These are phyloP conservation scores for Aspergillus saccharolyticus DNA, from an alignment of 495 filamentous ascomycete genomes.

Conservation along the genomic window DNA sequence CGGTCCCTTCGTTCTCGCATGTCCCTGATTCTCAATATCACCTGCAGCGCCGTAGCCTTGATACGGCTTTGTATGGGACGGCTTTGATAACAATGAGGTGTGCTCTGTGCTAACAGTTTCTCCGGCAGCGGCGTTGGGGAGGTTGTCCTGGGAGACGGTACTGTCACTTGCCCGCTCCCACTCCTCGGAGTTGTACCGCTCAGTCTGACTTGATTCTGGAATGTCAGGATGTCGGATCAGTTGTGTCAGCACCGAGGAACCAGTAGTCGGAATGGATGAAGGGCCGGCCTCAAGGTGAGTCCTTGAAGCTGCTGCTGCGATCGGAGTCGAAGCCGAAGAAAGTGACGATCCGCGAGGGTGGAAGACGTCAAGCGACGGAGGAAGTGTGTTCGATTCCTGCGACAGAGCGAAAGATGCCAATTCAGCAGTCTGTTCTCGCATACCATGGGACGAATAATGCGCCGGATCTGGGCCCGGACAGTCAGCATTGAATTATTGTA, in stretches of 20 bases:
- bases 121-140: conserved; percentile 1
- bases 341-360: conserved; percentile 6
- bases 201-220: conserved; percentile 20
- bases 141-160: conserved; percentile 4
- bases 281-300: background rate
- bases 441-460: conserved; percentile 65
- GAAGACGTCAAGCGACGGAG: conserved; percentile 36
- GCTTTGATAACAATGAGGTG: conserved; percentile 40
- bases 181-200: conserved; percentile 19
- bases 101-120: conserved; percentile 30
- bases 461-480: conserved; percentile 52
- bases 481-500: conserved; percentile 22
- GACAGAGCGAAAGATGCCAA: conserved; percentile 83
- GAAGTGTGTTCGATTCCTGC: conserved; percentile 31
- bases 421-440: conserved; percentile 88
- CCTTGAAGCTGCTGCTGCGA: background rate
- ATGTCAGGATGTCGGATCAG: conserved; percentile 55
- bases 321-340: conserved; percentile 1
- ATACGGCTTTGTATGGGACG: conserved; percentile 18
- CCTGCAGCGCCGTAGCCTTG: conserved; percentile 28
- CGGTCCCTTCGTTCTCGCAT: conserved; percentile 7
- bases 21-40: conserved; percentile 39
- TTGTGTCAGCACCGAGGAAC: conserved; percentile 57
- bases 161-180: conserved; percentile 5
- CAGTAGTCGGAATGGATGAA: conserved; percentile 13